A percentile compares a stretch with the other conserved stretches of the same genome.
phyloP scores from a whole-genome alignment of 2,329 filamentous ascomycete genomes.

The Neofusicoccum cordaticola region DNA sequence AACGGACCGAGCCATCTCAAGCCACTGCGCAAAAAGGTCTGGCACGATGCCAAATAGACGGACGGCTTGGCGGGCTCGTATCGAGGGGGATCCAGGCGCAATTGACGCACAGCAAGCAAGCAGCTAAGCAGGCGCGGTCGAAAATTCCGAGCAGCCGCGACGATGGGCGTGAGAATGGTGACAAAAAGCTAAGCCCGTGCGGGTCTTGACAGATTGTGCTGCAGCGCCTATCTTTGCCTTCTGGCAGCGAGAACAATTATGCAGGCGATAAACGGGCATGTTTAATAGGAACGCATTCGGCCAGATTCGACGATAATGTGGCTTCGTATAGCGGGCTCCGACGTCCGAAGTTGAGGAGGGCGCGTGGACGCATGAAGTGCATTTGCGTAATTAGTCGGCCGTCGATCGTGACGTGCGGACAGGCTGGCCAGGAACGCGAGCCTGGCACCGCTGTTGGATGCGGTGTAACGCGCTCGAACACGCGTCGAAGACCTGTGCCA shows the following conservation, averaged over 20 bases:
- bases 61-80: not conserved
- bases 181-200: not conserved
- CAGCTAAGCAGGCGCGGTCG: not conserved
- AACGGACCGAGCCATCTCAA: not conserved
- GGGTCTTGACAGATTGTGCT: not conserved
- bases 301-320: conserved; percentile 2
- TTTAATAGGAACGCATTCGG: not conserved
- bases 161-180: not conserved
- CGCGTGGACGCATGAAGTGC: conserved; percentile 5
- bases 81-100: not conserved
- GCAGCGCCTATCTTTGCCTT: not conserved
- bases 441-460: not conserved
- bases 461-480: conserved; percentile 3
- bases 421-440: no score
- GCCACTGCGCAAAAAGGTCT: not conserved
- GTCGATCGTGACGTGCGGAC: conserved; percentile 5
- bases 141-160: not conserved
- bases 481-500: not conserved
- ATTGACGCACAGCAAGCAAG: not conserved
- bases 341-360: conserved; percentile 11
- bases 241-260: not conserved
- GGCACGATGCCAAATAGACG: not conserved
- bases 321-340: conserved; percentile 8
- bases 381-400: not conserved
- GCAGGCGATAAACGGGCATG: not conserved